Evolutionary conservation across 2,329 filamentous ascomycete genomes (phyloP).

Genomic region (Zasmidium angulare): DNA sequence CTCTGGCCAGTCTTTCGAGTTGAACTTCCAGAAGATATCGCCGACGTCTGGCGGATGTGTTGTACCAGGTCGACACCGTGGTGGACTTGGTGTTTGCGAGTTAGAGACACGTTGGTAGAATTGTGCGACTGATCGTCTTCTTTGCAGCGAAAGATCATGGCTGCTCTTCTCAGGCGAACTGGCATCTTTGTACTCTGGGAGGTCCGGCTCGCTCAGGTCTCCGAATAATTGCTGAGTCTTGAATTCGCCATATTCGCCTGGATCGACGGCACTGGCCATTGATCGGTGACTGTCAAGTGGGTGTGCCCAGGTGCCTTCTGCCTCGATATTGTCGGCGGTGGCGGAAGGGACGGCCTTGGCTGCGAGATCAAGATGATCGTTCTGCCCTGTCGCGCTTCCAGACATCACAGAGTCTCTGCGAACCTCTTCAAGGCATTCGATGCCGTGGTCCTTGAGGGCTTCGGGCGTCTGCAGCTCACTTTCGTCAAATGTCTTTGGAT

Average conservation of each 20-base stretch:
- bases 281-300: not conserved
- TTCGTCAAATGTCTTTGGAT: slow-evolving; percentile 9
- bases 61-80: slow-evolving; percentile 6
- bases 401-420: not conserved
- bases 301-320: not conserved
- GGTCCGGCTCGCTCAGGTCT: not conserved
- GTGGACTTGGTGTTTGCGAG: slow-evolving; percentile 16
- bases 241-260: slow-evolving; percentile 21
- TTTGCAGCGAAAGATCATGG: not conserved
- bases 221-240: slow-evolving; percentile 20
- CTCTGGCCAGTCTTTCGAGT: not conserved
- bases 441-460: not conserved
- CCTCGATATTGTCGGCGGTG: not conserved
- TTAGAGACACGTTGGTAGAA: slow-evolving; percentile 15
- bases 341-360: not conserved
- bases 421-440: not conserved
- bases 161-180: slow-evolving; percentile 1
- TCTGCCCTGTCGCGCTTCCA: not conserved
- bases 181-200: not conserved
- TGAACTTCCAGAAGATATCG: slow-evolving; percentile 21
- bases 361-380: no score
- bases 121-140: not conserved
- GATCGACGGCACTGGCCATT: not conserved
- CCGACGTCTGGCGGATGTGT: slow-evolving; percentile 12
- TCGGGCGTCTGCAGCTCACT: not conserved